Conservation (phyloP, 1,139 yeast species). For the Geotrichum klebahnii region DNA sequence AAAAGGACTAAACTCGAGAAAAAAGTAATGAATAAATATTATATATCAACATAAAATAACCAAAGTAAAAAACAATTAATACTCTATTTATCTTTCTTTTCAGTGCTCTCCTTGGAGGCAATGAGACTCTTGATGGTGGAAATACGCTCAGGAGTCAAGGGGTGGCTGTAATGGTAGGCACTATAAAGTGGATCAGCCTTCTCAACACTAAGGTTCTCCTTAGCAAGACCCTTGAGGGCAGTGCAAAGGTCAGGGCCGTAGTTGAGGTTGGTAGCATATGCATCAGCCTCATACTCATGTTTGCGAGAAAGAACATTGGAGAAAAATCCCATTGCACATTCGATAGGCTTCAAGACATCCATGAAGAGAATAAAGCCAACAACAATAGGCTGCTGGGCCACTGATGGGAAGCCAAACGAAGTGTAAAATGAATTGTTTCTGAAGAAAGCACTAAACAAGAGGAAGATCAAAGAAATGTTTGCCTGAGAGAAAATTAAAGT, state of each 20-base stretch:
- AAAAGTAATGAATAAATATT: too few relatives aligned
- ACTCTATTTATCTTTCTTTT: conserved; percentile 25
- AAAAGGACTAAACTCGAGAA: too few relatives aligned
- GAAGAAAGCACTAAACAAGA: conserved; percentile 72
- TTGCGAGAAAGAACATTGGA: conserved; percentile 72
- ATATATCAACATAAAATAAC: too few relatives aligned
- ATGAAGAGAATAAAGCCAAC: conserved; percentile 66
- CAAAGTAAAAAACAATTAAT: not conserved
- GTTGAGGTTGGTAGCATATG: conserved; percentile 71
- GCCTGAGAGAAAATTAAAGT: conserved; percentile 61
- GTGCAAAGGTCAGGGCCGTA: conserved; percentile 62
- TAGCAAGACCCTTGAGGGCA: conserved; percentile 70
- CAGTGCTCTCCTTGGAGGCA: conserved; percentile 11
- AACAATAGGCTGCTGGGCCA: conserved; percentile 56
- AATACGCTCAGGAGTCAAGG: conserved; percentile 83
- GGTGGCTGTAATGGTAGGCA: conserved; percentile 86
- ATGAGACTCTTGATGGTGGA: conserved; percentile 48
- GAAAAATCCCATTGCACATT: conserved; percentile 60
- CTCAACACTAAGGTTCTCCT: conserved; percentile 75
- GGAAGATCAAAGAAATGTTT: conserved; percentile 61
- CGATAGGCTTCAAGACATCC: conserved; percentile 73
- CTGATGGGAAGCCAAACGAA: conserved; percentile 65
- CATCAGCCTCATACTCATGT: conserved; percentile 91
- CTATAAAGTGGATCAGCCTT: conserved; percentile 88
- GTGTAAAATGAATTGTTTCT: conserved; percentile 70